These are phyloP conservation scores for Aureobasidium melanogenum DNA, from an alignment of 2,329 filamentous ascomycete species.

Conservation along the genomic window DNA sequence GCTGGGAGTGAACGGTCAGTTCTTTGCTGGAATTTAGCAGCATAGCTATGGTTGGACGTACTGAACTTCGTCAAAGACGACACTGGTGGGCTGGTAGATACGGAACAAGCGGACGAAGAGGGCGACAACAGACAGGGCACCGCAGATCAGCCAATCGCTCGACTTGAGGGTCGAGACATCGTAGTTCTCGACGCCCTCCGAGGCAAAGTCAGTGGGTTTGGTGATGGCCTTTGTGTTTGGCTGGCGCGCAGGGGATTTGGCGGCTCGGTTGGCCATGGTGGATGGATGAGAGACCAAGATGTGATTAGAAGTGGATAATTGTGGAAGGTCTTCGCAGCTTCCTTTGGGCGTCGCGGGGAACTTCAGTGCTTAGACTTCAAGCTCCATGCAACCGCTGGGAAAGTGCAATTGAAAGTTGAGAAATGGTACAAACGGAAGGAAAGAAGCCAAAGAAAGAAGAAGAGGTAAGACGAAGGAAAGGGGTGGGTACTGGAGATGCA, in stretches of 20 bases:
- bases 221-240: not conserved
- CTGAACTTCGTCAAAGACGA: constrained; percentile 99
- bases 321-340: constrained; percentile 3
- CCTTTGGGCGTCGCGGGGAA: not conserved
- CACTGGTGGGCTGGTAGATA: constrained; percentile 91
- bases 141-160: constrained; percentile 73
- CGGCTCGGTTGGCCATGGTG: constrained; percentile 7
- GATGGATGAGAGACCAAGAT: not conserved
- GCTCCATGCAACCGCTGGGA: constrained; percentile 5
- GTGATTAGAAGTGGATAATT: constrained; percentile 3
- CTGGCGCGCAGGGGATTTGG: constrained; percentile 12
- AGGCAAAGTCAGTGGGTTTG: constrained; percentile 51
- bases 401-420: not conserved
- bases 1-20: constrained; percentile 40
- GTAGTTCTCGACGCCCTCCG: constrained; percentile 75
- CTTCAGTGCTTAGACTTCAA: constrained; percentile 3
- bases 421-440: not conserved
- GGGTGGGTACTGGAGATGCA: not conserved
- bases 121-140: constrained; percentile 64
- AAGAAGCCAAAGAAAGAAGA: constrained; percentile 3
- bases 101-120: constrained; percentile 79
- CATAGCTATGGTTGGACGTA: constrained; percentile 43
- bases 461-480: not conserved
- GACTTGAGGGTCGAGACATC: constrained; percentile 81
- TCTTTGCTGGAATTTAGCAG: not conserved